Conservation (phyloP, 2,329 filamentous ascomycete genomes). For the Fusarium sp. region DNA sequence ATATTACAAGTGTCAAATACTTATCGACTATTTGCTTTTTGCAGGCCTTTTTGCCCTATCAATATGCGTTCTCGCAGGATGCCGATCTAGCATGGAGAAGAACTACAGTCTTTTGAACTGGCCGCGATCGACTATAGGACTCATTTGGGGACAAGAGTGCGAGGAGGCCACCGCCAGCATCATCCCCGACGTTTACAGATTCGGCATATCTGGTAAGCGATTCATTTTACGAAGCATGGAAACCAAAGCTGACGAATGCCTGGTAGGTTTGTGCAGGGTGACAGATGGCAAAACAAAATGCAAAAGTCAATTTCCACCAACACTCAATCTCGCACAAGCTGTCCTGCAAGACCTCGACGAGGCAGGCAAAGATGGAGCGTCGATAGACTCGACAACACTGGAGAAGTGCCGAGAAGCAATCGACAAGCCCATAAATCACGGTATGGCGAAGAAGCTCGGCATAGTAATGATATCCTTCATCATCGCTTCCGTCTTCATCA, state of each 20-base stretch:
- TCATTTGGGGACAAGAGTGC: slow-evolving; percentile 37
- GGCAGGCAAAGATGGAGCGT: not conserved
- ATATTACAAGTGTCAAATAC: not conserved
- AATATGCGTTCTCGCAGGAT: slow-evolving; percentile 37
- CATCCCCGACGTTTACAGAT: slow-evolving; percentile 35
- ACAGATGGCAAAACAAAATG: slow-evolving; percentile 19
- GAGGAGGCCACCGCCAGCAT: slow-evolving; percentile 14
- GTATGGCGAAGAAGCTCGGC: slow-evolving; percentile 18
- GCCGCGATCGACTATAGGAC: slow-evolving; percentile 31
- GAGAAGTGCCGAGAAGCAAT: slow-evolving; percentile 25
- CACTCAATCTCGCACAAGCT: slow-evolving; percentile 37
- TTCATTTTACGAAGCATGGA: fast-evolving
- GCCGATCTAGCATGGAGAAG: slow-evolving; percentile 26
- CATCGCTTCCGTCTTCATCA: slow-evolving; percentile 31
- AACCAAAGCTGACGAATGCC: not conserved
- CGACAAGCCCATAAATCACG: slow-evolving; percentile 23
- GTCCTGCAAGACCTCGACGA: slow-evolving; percentile 27
- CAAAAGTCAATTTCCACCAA: slow-evolving; percentile 26
- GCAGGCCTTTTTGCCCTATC: slow-evolving; percentile 36
- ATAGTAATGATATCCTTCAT: slow-evolving; percentile 31
- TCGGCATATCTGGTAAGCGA: slow-evolving; percentile 31
- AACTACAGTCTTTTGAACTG: slow-evolving; percentile 41
- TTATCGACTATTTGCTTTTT: not conserved
- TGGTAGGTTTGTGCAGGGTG: slow-evolving; percentile 30
- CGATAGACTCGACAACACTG: not conserved